A percentile compares a stretch with the other conserved stretches of the same genome.
These are phyloP conservation scores for Scleroderma bovista DNA, from an alignment of 768 basidiomycete species.

Conservation along the genomic window DNA sequence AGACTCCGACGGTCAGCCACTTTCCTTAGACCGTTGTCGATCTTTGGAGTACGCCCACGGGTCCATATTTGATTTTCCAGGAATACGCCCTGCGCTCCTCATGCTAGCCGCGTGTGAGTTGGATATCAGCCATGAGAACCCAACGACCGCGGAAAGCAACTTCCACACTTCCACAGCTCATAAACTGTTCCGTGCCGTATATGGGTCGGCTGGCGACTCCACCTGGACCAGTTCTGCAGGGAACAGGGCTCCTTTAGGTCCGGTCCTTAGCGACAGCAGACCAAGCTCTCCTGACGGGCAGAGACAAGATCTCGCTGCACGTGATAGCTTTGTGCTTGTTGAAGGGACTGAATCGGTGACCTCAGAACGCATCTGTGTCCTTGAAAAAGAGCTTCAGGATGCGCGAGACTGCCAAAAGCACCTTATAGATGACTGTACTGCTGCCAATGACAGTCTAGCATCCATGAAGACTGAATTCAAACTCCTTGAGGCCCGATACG, in stretches of 20 bases:
- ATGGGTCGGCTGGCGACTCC: conserved; percentile 19
- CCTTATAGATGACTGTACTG: conserved; percentile 16
- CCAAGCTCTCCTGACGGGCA: too few species aligned
- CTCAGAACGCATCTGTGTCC: conserved; percentile 10
- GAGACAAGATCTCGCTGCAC: conserved; percentile 7
- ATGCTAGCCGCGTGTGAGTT: conserved; percentile 29
- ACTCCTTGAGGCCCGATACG: not conserved
- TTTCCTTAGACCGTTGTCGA: conserved; percentile 6
- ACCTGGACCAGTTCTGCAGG: conserved; percentile 1
- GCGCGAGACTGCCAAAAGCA: conserved; percentile 10
- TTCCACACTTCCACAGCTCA: conserved; percentile 18
- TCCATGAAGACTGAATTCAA: not conserved
- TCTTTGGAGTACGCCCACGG: conserved; percentile 2
- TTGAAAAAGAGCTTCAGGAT: conserved; percentile 21
- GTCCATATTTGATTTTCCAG: conserved; percentile 10
- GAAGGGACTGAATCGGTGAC: conserved; percentile 1
- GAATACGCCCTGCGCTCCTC: conserved; percentile 23
- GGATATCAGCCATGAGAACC: conserved; percentile 26
- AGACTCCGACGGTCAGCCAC: conserved; percentile 6
- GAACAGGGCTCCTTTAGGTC: conserved; percentile 12
- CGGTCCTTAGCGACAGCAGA: too few species aligned
- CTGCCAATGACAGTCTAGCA: conserved; percentile 10
- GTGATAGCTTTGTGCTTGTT: not conserved
- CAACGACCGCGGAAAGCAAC: conserved; percentile 14
- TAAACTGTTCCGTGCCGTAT: conserved; percentile 27